Percentiles rank a stretch among this genome's conserved stretches.
phyloP scores from a whole-genome alignment of 495 filamentous ascomycete genomes.

The Lophiotrema nucula region DNA sequence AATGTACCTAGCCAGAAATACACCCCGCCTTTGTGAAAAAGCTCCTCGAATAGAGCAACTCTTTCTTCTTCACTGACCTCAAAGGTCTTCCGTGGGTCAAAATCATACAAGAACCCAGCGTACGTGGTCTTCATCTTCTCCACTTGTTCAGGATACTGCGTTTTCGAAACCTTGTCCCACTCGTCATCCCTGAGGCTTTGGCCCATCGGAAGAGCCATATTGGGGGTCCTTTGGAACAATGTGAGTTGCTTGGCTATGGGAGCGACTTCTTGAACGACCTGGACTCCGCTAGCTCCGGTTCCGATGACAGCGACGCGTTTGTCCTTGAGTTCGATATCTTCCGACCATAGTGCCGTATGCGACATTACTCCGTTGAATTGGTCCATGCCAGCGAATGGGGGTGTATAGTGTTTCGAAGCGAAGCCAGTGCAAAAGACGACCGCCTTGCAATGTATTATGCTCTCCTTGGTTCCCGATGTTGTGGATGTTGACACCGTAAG shows the following conservation, averaged over 20 bases:
- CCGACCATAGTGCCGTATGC: slow-evolving; percentile 17
- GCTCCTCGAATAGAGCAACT: slow-evolving; percentile 27
- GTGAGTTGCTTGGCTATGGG: neutral
- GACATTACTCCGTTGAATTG: slow-evolving; percentile 13
- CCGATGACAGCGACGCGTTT: slow-evolving; percentile 20
- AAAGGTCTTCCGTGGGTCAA: neutral
- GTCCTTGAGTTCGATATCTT: slow-evolving; percentile 11
- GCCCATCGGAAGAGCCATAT: neutral
- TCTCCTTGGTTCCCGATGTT: neutral
- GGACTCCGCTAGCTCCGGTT: slow-evolving; percentile 16
- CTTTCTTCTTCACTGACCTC: neutral
- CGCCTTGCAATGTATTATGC: too few species aligned
- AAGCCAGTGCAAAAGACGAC: slow-evolving; percentile 8
- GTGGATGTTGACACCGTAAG: neutral
- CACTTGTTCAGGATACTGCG: neutral
- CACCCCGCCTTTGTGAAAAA: slow-evolving; percentile 4
- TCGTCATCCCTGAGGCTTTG: neutral
- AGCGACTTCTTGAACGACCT: slow-evolving; percentile 7
- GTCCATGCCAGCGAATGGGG: slow-evolving; percentile 1
- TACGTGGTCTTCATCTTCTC: neutral
- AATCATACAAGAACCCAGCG: slow-evolving; percentile 1
- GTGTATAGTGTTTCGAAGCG: slow-evolving; percentile 10
- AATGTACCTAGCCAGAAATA: neutral
- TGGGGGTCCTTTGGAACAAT: slow-evolving; percentile 19
- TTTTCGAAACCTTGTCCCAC: neutral